These are phyloP conservation scores for Cylindrotheca closterium DNA, from an alignment of 108 stramenopile species.

Conservation along the genomic window DNA sequence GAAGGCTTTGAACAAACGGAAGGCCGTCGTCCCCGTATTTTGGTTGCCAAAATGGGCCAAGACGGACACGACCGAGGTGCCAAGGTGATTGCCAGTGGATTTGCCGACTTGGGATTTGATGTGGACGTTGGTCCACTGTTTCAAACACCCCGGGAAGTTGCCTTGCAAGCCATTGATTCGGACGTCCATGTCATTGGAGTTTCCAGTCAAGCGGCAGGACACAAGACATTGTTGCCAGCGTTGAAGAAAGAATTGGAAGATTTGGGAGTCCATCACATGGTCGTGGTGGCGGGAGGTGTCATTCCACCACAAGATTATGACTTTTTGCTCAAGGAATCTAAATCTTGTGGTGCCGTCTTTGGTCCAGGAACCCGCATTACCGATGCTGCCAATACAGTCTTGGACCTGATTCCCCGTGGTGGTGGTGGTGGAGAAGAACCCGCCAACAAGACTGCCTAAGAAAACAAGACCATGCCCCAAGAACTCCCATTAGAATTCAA, in stretches of 20 bases:
- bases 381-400: slow-evolving; percentile 76
- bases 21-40: slow-evolving; percentile 94
- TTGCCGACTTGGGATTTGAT: slow-evolving; percentile 96
- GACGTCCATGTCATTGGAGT: slow-evolving; percentile 98
- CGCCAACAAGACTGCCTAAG: not conserved
- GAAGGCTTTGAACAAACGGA: slow-evolving; percentile 86
- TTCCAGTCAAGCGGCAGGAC: slow-evolving; percentile 94
- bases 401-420: slow-evolving; percentile 58
- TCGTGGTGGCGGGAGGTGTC: slow-evolving; percentile 95
- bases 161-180: slow-evolving; percentile 91
- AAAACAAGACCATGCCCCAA: no score
- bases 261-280: slow-evolving; percentile 79
- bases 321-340: slow-evolving; percentile 74
- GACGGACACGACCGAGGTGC: slow-evolving; percentile 99
- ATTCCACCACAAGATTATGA: slow-evolving; percentile 96
- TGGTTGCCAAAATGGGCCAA: slow-evolving; percentile 99
- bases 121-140: slow-evolving; percentile 98
- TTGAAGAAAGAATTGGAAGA: slow-evolving; percentile 84
- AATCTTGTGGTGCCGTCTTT: slow-evolving; percentile 89
- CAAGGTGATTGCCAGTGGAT: slow-evolving; percentile 96
- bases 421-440: slow-evolving; percentile 2
- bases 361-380: slow-evolving; percentile 97
- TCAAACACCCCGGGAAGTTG: slow-evolving; percentile 95
- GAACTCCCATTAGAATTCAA: not conserved
- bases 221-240: slow-evolving; percentile 94